These are phyloP conservation scores for Aspergillus cejpii DNA, from an alignment of 2,329 filamentous ascomycete species.

Conservation along the genomic window DNA sequence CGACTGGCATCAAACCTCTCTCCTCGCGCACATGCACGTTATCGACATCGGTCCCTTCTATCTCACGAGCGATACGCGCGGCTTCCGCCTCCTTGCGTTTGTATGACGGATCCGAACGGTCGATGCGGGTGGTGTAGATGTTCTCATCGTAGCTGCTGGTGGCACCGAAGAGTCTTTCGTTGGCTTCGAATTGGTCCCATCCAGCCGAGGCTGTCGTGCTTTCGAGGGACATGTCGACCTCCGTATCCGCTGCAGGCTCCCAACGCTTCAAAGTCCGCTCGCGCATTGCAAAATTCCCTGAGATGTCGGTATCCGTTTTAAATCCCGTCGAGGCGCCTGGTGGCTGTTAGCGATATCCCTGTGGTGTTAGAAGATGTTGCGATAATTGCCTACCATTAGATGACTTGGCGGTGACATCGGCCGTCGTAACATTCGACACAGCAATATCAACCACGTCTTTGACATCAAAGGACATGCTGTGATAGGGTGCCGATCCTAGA, in stretches of 20 bases:
- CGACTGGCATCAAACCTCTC: conserved; percentile 60
- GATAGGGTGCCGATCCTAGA: conserved; percentile 40
- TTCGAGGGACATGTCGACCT: conserved; percentile 66
- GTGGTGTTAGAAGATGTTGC: neutral
- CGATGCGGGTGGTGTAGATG: conserved; percentile 85
- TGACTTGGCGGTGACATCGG: conserved; percentile 46
- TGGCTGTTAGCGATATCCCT: conserved; percentile 2
- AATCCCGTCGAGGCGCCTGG: conserved; percentile 64
- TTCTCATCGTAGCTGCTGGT: conserved; percentile 90
- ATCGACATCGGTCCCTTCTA: conserved; percentile 65
- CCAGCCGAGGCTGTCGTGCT: conserved; percentile 43
- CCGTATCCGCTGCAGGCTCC: conserved; percentile 61
- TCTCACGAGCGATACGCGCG: conserved; percentile 79
- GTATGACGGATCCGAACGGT: conserved; percentile 77
- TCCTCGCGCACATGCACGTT: conserved; percentile 89
- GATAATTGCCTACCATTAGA: conserved; percentile 51
- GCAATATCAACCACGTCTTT: conserved; percentile 54
- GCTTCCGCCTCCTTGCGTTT: conserved; percentile 69
- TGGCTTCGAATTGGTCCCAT: conserved; percentile 94
- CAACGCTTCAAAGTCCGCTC: conserved; percentile 76
- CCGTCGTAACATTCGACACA: conserved; percentile 48
- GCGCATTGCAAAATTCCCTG: conserved; percentile 60
- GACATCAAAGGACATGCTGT: conserved; percentile 55
- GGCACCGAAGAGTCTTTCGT: conserved; percentile 79
- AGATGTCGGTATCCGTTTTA: conserved; percentile 83